phyloP scores from a whole-genome alignment of 2,329 filamentous ascomycete species.

The Xylariaceae sp. region DNA sequence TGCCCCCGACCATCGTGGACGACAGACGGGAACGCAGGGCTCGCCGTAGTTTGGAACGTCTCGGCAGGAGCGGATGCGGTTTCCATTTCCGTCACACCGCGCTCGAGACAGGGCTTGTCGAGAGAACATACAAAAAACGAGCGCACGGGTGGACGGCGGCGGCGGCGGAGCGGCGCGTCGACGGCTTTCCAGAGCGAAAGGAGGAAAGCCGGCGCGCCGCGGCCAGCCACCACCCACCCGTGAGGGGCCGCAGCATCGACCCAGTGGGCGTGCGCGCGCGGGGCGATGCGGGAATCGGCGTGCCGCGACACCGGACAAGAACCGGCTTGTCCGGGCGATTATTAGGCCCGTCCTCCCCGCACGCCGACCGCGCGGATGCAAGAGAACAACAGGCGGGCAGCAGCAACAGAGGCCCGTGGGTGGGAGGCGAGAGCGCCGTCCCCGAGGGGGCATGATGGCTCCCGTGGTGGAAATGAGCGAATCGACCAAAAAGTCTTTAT shows the following conservation, averaged over 20 bases:
- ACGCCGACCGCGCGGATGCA: slow-evolving; percentile 25
- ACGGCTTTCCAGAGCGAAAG: no score
- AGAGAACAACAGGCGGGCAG: slow-evolving; percentile 22
- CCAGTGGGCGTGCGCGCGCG: slow-evolving; percentile 30
- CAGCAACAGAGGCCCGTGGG: background rate
- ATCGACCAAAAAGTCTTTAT: slow-evolving; percentile 10
- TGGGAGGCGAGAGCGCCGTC: slow-evolving; percentile 1
- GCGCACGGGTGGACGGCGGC: slow-evolving; percentile 15
- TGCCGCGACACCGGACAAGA: slow-evolving; percentile 23
- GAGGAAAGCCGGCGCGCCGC: background rate
- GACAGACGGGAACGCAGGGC: background rate
- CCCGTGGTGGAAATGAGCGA: slow-evolving; percentile 17
- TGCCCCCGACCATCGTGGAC: slow-evolving; percentile 1
- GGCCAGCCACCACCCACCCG: slow-evolving; percentile 16
- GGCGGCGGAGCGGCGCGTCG: background rate
- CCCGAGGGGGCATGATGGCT: slow-evolving; percentile 1
- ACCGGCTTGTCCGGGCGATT: slow-evolving; percentile 33
- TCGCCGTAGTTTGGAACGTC: slow-evolving; percentile 19
- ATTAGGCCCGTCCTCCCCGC: slow-evolving; percentile 11
- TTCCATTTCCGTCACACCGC: slow-evolving; percentile 8
- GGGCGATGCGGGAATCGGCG: slow-evolving; percentile 6
- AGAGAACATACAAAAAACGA: slow-evolving; percentile 24
- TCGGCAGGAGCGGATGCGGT: slow-evolving; percentile 9
- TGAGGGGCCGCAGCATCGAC: slow-evolving; percentile 49
- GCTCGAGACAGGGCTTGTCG: slow-evolving; percentile 18